Conservation (phyloP, 192 early-diverging fungal species). For the Coemansia javaensis region DNA sequence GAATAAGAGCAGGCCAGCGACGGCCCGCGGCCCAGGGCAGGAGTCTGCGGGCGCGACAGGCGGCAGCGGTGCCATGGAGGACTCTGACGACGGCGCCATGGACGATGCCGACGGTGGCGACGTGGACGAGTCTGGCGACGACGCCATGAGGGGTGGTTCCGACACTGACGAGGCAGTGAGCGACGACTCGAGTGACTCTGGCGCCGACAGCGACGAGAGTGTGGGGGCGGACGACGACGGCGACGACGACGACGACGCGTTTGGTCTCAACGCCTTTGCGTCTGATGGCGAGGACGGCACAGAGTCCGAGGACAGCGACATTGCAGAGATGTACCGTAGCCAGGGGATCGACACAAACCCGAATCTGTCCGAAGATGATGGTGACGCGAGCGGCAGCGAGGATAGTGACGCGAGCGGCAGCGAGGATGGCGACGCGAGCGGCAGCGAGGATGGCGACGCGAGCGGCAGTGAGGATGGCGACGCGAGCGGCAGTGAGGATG, state of each 20-base stretch:
- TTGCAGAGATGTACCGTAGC: slow-evolving; percentile 37
- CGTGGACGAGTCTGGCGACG: too few relatives aligned
- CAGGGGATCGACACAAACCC: slow-evolving; percentile 26
- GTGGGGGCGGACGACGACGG: too few relatives aligned
- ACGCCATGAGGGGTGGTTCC: too few relatives aligned
- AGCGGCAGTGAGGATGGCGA: too few relatives aligned
- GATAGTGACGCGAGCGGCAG: slow-evolving; percentile 1
- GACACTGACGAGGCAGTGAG: too few relatives aligned
- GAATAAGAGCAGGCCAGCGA: too few relatives aligned
- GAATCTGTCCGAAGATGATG: slow-evolving; percentile 2
- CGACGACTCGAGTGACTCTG: neutral
- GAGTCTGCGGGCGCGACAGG: too few relatives aligned
- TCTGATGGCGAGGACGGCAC: slow-evolving; percentile 10
- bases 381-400: slow-evolving; percentile 16
- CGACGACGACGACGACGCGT: slow-evolving; percentile 23
- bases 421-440: slow-evolving; percentile 7
- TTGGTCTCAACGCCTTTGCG: slow-evolving; percentile 30
- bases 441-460: too few relatives aligned
- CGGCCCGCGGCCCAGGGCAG: too few relatives aligned
- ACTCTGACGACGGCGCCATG: neutral
- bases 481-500: neutral
- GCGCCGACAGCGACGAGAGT: neutral
- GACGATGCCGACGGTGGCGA: slow-evolving; percentile 7
- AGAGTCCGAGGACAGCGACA: slow-evolving; percentile 43
- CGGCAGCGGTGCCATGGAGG: too few relatives aligned